Evolutionary conservation across 805 yeast genomes (phyloP).

Genomic region (Myxozyma nipponensis): DNA sequence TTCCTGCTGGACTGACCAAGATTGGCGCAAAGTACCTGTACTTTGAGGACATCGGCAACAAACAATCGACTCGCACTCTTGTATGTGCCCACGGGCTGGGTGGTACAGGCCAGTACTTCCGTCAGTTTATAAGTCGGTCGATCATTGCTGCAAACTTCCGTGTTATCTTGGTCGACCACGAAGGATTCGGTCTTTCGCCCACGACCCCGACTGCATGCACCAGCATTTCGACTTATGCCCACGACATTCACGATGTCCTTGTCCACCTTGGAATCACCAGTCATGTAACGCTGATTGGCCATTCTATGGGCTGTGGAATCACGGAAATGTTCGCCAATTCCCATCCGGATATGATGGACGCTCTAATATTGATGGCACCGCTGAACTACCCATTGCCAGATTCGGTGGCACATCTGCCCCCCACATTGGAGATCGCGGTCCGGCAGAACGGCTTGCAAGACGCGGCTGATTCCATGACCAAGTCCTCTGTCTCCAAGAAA

Average conservation of each 20-base stretch:
- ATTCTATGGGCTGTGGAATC: slow-evolving; percentile 21
- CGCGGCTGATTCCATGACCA: slow-evolving; percentile 1
- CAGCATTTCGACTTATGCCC: slow-evolving; percentile 8
- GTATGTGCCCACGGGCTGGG: slow-evolving; percentile 19
- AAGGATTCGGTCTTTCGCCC: slow-evolving; percentile 16
- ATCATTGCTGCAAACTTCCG: slow-evolving; percentile 10
- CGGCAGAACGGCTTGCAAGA: slow-evolving; percentile 6
- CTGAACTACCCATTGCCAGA: slow-evolving; percentile 9
- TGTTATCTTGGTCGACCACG: slow-evolving; percentile 14
- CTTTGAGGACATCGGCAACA: slow-evolving; percentile 16
- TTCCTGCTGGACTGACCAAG: slow-evolving; percentile 7
- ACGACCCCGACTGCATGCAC: slow-evolving; percentile 4
- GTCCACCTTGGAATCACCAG: slow-evolving; percentile 1
- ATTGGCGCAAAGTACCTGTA: slow-evolving; percentile 15
- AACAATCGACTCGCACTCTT: slow-evolving; percentile 5
- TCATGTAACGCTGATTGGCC: slow-evolving; percentile 11
- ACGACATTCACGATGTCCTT: slow-evolving; percentile 7
- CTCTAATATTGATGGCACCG: slow-evolving; percentile 15
- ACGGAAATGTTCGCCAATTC: slow-evolving; percentile 6
- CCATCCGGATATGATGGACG: slow-evolving; percentile 10
- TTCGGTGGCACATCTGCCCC: not conserved
- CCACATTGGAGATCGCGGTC: not conserved
- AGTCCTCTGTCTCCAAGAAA: slow-evolving; percentile 1
- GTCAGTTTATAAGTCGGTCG: slow-evolving; percentile 4
- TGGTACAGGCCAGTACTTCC: slow-evolving; percentile 10